These are phyloP conservation scores for Bolboschoenoplectus hybrid DNA, from an alignment of 202 grass and related monocot genomes.

Conservation along the genomic window DNA sequence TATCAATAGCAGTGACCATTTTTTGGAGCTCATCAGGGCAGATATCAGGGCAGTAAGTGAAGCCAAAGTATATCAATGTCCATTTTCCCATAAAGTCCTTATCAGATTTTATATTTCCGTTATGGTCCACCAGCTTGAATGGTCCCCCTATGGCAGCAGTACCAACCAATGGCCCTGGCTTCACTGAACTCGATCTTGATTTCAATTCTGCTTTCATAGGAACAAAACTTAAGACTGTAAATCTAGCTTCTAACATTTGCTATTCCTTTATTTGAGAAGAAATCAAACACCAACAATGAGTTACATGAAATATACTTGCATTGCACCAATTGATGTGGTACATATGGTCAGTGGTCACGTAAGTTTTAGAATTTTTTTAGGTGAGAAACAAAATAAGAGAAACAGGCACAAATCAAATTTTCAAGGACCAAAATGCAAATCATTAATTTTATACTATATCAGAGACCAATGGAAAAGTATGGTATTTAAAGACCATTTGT, in stretches of 20 bases:
- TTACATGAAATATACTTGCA: not conserved
- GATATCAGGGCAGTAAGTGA: slow-evolving; percentile 85
- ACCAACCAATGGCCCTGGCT: slow-evolving; percentile 52
- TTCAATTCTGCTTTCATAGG: slow-evolving; percentile 55
- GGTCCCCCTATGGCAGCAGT: slow-evolving; percentile 78
- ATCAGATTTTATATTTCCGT: slow-evolving; percentile 59
- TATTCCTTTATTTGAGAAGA: not conserved
- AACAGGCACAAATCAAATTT: not conserved
- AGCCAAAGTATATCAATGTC: slow-evolving; percentile 80
- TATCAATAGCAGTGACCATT: slow-evolving; percentile 65
- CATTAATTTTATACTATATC: not conserved
- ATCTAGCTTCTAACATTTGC: not conserved
- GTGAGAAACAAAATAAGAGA: not conserved
- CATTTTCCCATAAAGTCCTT: slow-evolving; percentile 85
- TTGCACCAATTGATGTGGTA: not conserved
- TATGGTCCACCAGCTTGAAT: slow-evolving; percentile 72
- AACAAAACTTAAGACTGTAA: not conserved
- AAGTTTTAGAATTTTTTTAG: not conserved
- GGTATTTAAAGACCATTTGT: not conserved
- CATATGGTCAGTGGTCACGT: not conserved
- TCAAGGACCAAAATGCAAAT: not conserved
- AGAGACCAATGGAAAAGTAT: not conserved
- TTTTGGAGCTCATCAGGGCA: slow-evolving; percentile 85
- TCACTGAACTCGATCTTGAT: slow-evolving; percentile 54
- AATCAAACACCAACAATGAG: not conserved